Conservation (phyloP, 1,284 basidiomycete genomes). For the Ustilago xerochloae region DNA sequence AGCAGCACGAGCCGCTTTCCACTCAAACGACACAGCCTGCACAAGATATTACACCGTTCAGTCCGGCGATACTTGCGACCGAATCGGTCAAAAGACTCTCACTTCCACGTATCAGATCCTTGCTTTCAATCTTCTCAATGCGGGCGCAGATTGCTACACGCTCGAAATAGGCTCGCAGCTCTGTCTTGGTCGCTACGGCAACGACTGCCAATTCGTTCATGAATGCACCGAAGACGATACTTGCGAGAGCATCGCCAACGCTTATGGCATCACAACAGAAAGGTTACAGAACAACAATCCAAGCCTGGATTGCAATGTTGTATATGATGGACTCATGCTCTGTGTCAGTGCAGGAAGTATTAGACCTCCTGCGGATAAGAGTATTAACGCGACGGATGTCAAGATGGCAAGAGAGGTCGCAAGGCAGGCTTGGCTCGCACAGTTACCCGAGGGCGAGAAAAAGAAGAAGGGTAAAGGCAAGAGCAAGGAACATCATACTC, state of each 20-base stretch:
- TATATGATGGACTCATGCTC: slow-evolving; percentile 59
- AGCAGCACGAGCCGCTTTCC: slow-evolving; percentile 34
- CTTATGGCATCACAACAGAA: slow-evolving; percentile 47
- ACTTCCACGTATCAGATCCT: slow-evolving; percentile 82
- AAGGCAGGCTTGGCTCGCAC: slow-evolving; percentile 22
- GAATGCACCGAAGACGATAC: slow-evolving; percentile 40
- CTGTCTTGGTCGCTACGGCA: slow-evolving; percentile 61
- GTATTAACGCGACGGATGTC: slow-evolving; percentile 45
- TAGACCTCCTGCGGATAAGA: slow-evolving; percentile 46
- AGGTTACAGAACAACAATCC: slow-evolving; percentile 59
- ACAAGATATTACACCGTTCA: slow-evolving; percentile 75
- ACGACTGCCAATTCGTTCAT: slow-evolving; percentile 63
- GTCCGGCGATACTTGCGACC: slow-evolving; percentile 76
- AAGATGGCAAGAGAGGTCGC: slow-evolving; percentile 28
- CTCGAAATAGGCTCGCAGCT: slow-evolving; percentile 73
- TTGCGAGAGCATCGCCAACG: slow-evolving; percentile 52
- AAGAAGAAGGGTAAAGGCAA: background rate
- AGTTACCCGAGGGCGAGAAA: background rate
- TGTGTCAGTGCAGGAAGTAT: slow-evolving; percentile 56
- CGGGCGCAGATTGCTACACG: slow-evolving; percentile 74
- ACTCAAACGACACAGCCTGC: slow-evolving; percentile 70
- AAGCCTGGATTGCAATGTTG: slow-evolving; percentile 48
- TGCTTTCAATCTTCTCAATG: slow-evolving; percentile 72
- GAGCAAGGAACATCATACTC: background rate
- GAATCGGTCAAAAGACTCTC: slow-evolving; percentile 75